Evolutionary conservation across 768 basidiomycete species (phyloP).

Genomic region (Suillus subluteus): DNA sequence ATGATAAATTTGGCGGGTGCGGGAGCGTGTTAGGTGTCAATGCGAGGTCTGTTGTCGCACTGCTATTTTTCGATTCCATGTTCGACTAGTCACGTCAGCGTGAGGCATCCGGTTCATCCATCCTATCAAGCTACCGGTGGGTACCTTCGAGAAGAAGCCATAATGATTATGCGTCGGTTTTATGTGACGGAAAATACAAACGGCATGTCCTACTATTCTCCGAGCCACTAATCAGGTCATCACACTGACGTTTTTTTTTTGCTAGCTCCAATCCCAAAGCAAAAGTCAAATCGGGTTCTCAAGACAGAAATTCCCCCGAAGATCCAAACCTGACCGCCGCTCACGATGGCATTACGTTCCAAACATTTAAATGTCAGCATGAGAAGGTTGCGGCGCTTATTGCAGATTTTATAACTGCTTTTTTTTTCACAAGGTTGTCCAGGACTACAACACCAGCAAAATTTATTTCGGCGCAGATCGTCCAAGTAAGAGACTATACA

Average conservation of each 20-base stretch:
- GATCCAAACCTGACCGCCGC: constrained; percentile 10
- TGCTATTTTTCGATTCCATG: constrained; percentile 4
- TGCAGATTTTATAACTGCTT: not conserved
- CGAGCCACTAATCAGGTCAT: constrained; percentile 5
- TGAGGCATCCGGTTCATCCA: constrained; percentile 74
- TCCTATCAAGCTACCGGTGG: constrained; percentile 77
- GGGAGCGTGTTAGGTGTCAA: constrained; percentile 94
- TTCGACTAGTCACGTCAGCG: constrained; percentile 40
- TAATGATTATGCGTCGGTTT: constrained; percentile 83
- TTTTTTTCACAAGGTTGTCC: constrained; percentile 5
- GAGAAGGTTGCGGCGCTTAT: not conserved
- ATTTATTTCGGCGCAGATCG: not conserved
- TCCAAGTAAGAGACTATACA: not conserved
- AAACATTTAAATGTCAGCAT: constrained; percentile 6
- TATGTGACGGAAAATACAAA: constrained; percentile 93
- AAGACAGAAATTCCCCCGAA: constrained; percentile 71
- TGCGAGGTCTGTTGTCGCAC: constrained; percentile 52
- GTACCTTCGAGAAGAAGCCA: constrained; percentile 80
- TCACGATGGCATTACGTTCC: not conserved
- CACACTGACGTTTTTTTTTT: constrained; percentile 15
- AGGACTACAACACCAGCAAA: not conserved
- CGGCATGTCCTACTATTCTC: constrained; percentile 53
- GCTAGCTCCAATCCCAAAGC: constrained; percentile 87
- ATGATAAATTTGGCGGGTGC: constrained; percentile 96
- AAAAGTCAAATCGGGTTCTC: constrained; percentile 81